Evolutionary conservation across 2,329 filamentous ascomycete species (phyloP).

Genomic region (Botrytis medusae): DNA sequence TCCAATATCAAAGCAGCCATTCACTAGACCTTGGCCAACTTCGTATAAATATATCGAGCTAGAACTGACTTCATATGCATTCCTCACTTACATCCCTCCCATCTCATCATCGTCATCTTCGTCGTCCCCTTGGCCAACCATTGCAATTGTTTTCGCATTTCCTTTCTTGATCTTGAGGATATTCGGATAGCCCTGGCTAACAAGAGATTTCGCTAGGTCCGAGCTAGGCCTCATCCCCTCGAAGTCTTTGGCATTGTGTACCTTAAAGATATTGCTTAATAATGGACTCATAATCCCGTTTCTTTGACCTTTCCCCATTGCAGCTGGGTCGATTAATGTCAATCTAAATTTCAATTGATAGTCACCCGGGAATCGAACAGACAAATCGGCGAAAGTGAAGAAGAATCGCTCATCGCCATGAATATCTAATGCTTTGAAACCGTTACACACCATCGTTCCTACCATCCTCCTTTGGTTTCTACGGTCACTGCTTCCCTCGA

Average conservation of each 20-base stretch:
- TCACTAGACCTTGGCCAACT: not conserved
- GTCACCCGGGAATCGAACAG: conserved; percentile 73
- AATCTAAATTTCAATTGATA: conserved; percentile 74
- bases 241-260: conserved; percentile 84
- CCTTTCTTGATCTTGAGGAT: conserved; percentile 86
- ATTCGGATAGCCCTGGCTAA: conserved; percentile 66
- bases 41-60: not conserved
- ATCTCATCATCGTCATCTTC: conserved; percentile 33
- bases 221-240: conserved; percentile 81
- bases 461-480: conserved; percentile 73
- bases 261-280: conserved; percentile 64
- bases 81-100: conserved; percentile 21
- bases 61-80: not conserved
- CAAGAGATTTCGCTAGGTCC: conserved; percentile 68
- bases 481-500: conserved; percentile 60
- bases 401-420: conserved; percentile 73
- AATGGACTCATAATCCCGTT: conserved; percentile 51
- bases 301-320: conserved; percentile 39
- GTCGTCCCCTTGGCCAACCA: conserved; percentile 40
- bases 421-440: conserved; percentile 75
- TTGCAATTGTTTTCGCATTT: conserved; percentile 57
- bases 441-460: conserved; percentile 75
- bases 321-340: conserved; percentile 61
- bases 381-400: conserved; percentile 83
- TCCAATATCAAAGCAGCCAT: not conserved